Conservation (phyloP, 2,329 filamentous ascomycete species). For the Alternaria novae-zelandiae region DNA sequence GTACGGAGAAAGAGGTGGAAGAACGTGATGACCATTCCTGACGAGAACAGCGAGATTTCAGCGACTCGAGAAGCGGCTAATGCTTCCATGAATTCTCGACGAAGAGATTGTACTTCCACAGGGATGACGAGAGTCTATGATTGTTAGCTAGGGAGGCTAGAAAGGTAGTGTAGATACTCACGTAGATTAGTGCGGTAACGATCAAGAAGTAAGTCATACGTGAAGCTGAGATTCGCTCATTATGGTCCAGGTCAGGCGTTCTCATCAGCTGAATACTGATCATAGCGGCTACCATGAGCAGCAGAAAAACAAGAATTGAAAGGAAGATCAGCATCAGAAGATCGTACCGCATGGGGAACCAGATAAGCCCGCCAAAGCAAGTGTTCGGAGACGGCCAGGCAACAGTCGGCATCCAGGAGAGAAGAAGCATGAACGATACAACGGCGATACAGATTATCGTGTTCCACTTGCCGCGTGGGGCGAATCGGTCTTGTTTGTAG, state of each 20-base stretch:
- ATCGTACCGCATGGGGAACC: conserved; percentile 69
- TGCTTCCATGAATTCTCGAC: conserved; percentile 50
- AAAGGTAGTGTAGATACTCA: conserved; percentile 48
- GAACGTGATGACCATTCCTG: conserved; percentile 68
- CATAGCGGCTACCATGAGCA: conserved; percentile 59
- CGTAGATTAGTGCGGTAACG: conserved; percentile 62
- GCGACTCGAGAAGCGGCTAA: conserved; percentile 67
- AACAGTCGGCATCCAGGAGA: conserved; percentile 65
- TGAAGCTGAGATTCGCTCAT: conserved; percentile 68
- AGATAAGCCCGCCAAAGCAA: conserved; percentile 72
- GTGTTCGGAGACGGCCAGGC: conserved; percentile 62
- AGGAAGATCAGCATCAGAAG: conserved; percentile 63
- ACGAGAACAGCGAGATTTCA: conserved; percentile 69
- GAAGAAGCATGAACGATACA: conserved; percentile 59
- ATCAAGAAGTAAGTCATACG: conserved; percentile 73
- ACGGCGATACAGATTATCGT: conserved; percentile 63
- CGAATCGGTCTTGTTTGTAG: conserved; percentile 62
- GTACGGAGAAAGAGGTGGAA: conserved; percentile 72
- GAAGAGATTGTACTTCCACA: conserved; percentile 64
- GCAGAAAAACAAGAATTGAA: conserved; percentile 56
- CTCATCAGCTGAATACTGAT: conserved; percentile 66
- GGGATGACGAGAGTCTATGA: conserved; percentile 64
- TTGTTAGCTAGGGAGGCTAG: conserved; percentile 5
- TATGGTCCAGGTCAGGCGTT: conserved; percentile 61
- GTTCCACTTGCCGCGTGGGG: conserved; percentile 65